Base-by-base conservation (phyloP, 164 flowering plant species). In the Macadamia integrifolia region DNA sequence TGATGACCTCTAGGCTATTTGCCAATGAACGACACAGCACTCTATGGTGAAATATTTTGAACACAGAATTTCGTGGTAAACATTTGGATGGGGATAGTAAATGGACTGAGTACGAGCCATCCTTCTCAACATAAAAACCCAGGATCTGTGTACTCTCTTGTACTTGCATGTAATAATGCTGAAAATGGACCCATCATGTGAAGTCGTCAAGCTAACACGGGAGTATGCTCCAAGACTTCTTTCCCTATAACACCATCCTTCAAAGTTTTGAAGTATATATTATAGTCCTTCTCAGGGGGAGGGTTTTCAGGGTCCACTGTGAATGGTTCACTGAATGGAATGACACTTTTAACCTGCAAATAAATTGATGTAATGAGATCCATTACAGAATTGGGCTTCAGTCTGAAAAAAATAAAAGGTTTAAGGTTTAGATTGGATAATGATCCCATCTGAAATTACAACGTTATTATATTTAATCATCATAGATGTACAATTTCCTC, bases 241-340 rank as follows among this genome's bases (percentile, higher is more conserved):
- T 94, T 94, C 58, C 98, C 98, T 9, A 92, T 94, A 65, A 94
- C 84, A n/a, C 95, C 97, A n/a, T 88, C 97, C 71, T 94, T 88
- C 75, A 92, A 78, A 60, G 66, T 78, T 75, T 82, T 85, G 79
- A 94, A 94, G 75, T 84, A 90, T 5, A 74, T 60, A 17, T 92
- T 66, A 68, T 91, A 94, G 67, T 94, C 95, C 82, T 92, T 94
- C 78, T 94, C 92, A 10, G 86, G 89, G 6, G 98, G 98, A 66
- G 92, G 97, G 71, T 91, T 94, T 75, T 87, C 87, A 23, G 95
- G 97, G 80, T 94, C 97, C 64, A 94, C 86, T 1, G 86, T 82
- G 65, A 81, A 94, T 46, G 91, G 88, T 73, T 94, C 97, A 58
- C 92, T 87, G 66, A 90, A 94, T 31, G 97, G 99, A 74, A 92